Evolutionary conservation across 2,329 filamentous ascomycete genomes (phyloP), one percentile per base, ranked within the genome.

Genomic region (Aspergillus sp.): DNA sequence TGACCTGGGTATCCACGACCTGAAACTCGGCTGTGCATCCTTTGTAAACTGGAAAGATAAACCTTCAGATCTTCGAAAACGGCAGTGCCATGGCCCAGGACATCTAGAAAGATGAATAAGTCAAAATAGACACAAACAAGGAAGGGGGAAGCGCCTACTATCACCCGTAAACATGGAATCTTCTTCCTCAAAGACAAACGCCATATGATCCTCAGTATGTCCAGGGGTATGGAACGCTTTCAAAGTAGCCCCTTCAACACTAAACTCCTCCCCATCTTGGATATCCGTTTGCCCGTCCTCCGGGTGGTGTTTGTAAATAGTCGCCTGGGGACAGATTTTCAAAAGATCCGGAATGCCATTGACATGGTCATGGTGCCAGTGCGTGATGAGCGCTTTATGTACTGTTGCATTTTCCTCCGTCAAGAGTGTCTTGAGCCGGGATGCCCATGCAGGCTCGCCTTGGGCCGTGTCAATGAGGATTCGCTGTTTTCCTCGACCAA

Each of bases 391-490:
- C 0, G 83, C 82, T 12, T 75, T 71, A n/a, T 80, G 73, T 26
- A 97, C 72, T 0, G 73, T 78, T 13, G 85, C 85, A 26, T 82
- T 76, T 62, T 95, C 87, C 26, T 80, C 69, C 6, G 73, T 65
- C 3, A 97, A 75, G 0, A 84, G 79, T 4, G 73, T 68, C 50
- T 79, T 77, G 31, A 98, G 68, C 0, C 79, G 77, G 0, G 75
- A 65, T 34, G 81, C 75, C 91, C 91, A 98, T 30, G 78, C 75
- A 2, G 83, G 79, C 45, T 74, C 79, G 37, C 91, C 93, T 66
- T 95, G 85, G 39, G 87, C 93, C 0, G 90, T 95, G 68, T 98
- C 93, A 59, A 98, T 82, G 19, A 98, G 78, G 46, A 97, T 76
- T 7, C 93, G 83, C 6, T 71, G 68, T 5, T 72, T 64, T 4